Base-by-base conservation (phyloP, 306 rosid species). In the Pyrus communis region DNA sequence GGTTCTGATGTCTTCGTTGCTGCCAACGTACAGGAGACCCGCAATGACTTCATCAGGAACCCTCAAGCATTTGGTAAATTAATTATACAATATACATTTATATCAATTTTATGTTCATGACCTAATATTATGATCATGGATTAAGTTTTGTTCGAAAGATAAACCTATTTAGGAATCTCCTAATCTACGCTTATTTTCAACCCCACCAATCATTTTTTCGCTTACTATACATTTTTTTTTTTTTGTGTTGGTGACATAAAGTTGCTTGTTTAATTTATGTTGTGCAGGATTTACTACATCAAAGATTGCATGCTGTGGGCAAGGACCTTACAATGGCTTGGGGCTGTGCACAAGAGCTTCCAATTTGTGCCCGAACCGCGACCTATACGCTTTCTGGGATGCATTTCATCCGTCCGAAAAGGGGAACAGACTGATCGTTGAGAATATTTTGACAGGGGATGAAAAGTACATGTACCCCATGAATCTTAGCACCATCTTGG, bases 251-350 rank as follows among this genome's bases (percentile, higher is more conserved):
- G 55, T 51, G 21, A 4, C 30, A 1, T 52, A 15, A 15, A 11
- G 2, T 28, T 27, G 1, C 2, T 27, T 62, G 67, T 62, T 28
- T 65, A 14, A 27, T 28, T 54, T 51, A 14, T 4, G 33, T 2
- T 54, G 33, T 64, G 81, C 83, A 91, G 97, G 97, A 54, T 92
- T 92, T 80, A 21, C 66, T 4, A 84, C 96, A 46, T 86, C 96
- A 35, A 84, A 90, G 83, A 23, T 86, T 73, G 97, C 97, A 21
- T 92, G 97, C 58, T 92, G 96, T 6, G 97, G 97, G n/a, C 96
- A 92, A 82, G 96, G 97, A 76, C 92, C 89, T 7, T 87, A 79
- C 43, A 93, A 93, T 71, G 97, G 96, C 3, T 0, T 93, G 0
- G 93, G 96, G 49, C 75, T 90, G 6, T 93, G 97, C 85, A 93